Base-by-base conservation (phyloP, 106 monocot genomes). In the Platanthera guangdongensis region DNA sequence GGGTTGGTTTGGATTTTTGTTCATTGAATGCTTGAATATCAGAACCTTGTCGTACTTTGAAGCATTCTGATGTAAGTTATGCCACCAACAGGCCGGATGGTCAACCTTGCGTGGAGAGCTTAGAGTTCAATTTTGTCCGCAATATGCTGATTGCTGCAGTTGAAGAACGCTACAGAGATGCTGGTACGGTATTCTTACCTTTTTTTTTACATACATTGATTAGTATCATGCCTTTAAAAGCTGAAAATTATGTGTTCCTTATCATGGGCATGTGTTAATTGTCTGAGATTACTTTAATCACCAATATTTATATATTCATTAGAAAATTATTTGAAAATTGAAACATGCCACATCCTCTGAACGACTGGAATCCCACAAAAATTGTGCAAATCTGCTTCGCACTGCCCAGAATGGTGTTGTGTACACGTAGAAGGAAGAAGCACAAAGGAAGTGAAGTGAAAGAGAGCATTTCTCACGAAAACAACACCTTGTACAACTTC, bases 101-200 rank as follows among this genome's bases (percentile, higher is more conserved):
- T 68, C 86, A 90, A 22, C 87, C 90, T 76, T 88, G 88, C 73
- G 52, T 83, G 28, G 94, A 94, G 53, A 83, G 88, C 6, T 75
- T 77, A 77, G 94, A 94, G 69, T 94, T 91, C 77, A 77, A 59
- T 72, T 74, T 94, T 64, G 78, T 94, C 30, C 83, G 80, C 9
- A 94, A 94, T 75, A 90, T 94, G 94, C 81, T 87, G 75, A 85
- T 87, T 57, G 94, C 90, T 76, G 88, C 79, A 57, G 88, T 90
- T 55, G 90, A 94, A 73, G 94, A 94, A 73, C 84, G 94, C 12
- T 94, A 94, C 78, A 82, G 76, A 76, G 94, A 94, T 85, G 94
- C 94, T 70, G 94, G 94, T 94, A 77, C 68, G 47, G 12, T 68
- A 46, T 51, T 54, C 19, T 68, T 15, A 51, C 30, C 13, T 28